Base-by-base conservation (phyloP, 768 basidiomycete species). In the Kwoniella heveanensis region DNA sequence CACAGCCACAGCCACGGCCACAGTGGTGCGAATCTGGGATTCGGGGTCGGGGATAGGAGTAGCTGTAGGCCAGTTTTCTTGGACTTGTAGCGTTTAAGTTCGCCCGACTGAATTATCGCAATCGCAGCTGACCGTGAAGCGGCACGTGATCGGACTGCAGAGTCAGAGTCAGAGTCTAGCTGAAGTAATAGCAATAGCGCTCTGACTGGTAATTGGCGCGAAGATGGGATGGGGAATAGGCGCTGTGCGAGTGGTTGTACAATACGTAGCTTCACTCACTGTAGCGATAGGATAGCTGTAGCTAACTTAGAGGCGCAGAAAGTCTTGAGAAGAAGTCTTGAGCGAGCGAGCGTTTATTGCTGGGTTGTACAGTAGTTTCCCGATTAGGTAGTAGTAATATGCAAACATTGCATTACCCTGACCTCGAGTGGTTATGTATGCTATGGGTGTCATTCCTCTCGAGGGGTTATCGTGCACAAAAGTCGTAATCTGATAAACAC, bases 401-500 rank as follows among this genome's bases (percentile, higher is more conserved):
- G 32, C n/a, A n/a, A n/a, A n/a, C n/a, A n/a, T n/a, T 32, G 32
- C 7, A 32, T 32, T 44, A 17, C 39, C 39, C 39, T 44, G 39
- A 44, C 6, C 13, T 36, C 32, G 32, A 36, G 13, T 36, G 32
- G 32, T n/a, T n/a, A n/a, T n/a, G n/a, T n/a, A n/a, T n/a, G 32
- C 13, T 32, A 13, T 32, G 32, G 5, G 32, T 32, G 32, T 32
- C 32, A 32, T 32, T 32, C 32, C 32, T 6, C 13, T 32, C 32
- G 32, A 32, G 5, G 32, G 7, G 32, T 6, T 32, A 13, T 13
- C 7, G 13, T 32, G 32, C 32, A n/a, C n/a, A 13, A 44, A 10
- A 17, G 39, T 44, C 39, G 39, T 44, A 44, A 44, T 44, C 39
- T 44, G 39, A 44, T 44, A 44, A 44, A 44, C 39, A 44, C 39